Conservation (phyloP, 2,329 filamentous ascomycete species). For the Hymenoscyphus salicellus region DNA sequence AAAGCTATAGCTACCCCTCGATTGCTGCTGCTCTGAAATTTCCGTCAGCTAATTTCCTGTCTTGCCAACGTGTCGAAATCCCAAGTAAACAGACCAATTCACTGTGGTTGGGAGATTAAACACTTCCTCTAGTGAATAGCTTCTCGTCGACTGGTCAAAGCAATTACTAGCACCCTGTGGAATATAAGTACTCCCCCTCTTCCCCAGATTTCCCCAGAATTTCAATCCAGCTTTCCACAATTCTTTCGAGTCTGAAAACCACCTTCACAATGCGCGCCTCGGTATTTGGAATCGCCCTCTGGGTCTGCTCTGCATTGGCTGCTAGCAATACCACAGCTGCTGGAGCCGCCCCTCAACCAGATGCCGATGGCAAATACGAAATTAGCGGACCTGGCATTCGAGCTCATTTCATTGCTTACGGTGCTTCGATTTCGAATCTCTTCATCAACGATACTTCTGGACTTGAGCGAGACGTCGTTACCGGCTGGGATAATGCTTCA, state of each 20-base stretch:
- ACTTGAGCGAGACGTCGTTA: conserved; percentile 66
- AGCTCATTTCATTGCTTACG: conserved; percentile 70
- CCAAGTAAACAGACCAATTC: neutral
- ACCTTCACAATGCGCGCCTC: conserved; percentile 23
- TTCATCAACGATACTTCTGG: conserved; percentile 68
- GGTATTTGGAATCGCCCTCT: conserved; percentile 18
- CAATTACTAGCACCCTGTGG: neutral
- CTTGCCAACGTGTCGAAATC: neutral
- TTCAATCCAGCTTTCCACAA: neutral
- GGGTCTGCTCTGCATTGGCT: conserved; percentile 11
- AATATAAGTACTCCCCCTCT: neutral
- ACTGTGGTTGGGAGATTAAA: neutral
- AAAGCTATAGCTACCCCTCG: conserved; percentile 24
- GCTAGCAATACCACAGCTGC: conserved; percentile 29
- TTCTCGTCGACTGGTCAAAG: neutral
- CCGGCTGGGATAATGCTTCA: conserved; percentile 72
- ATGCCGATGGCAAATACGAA: conserved; percentile 67
- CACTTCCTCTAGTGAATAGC: neutral
- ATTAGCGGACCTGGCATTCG: conserved; percentile 64
- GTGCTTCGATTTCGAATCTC: conserved; percentile 69
- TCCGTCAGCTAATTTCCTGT: conserved; percentile 6
- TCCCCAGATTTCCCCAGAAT: neutral
- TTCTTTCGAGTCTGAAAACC: neutral
- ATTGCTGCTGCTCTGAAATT: neutral
- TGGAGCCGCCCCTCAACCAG: conserved; percentile 39